phyloP scores from a whole-genome alignment of 305 asterid genomes.

The Fraxinus dipetala region DNA sequence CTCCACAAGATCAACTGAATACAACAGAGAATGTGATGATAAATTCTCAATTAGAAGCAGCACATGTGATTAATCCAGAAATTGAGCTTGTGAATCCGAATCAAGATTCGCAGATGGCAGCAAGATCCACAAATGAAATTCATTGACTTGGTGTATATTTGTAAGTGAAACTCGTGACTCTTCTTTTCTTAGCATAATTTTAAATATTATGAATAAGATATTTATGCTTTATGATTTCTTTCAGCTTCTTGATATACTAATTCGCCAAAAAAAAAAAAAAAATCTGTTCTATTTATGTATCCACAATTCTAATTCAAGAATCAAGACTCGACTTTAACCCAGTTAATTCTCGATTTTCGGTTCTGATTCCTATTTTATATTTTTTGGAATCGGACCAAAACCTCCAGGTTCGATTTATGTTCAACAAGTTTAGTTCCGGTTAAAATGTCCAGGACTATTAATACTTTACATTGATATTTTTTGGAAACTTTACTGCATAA shows the following conservation, averaged over 20 bases:
- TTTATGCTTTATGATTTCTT: neutral
- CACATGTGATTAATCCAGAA: neutral
- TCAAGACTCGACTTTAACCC: no score
- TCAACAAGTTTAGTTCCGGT: no score
- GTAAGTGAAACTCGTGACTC: neutral
- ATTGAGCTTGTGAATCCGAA: neutral
- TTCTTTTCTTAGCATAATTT: neutral
- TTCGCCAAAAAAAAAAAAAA: neutral
- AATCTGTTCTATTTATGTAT: no score
- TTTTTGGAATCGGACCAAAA: no score
- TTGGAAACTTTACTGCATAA: no score
- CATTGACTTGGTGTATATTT: neutral
- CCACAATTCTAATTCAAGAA: no score
- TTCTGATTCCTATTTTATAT: no score
- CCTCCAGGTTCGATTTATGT: no score
- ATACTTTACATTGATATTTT: no score
- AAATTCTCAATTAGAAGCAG: constrained; percentile 8
- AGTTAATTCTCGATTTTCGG: no score
- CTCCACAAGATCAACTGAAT: neutral
- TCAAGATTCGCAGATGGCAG: neutral
- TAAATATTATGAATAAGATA: neutral
- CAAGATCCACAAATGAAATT: neutral
- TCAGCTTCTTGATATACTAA: neutral
- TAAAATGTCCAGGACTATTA: no score
- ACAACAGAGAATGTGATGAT: neutral